These are phyloP conservation scores for Camelina laxa DNA, from an alignment of 345 rosid species.

Conservation along the genomic window DNA sequence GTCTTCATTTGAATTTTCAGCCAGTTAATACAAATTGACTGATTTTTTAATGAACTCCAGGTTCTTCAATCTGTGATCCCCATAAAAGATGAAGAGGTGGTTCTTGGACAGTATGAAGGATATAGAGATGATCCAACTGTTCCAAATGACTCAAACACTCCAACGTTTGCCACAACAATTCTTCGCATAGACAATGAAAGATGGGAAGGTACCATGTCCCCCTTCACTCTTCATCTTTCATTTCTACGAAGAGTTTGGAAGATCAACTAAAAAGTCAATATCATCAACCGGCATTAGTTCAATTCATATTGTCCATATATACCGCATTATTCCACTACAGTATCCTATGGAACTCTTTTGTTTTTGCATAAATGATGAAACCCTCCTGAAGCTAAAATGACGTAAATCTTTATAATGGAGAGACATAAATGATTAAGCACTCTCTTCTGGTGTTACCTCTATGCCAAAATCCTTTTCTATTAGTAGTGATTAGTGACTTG, in stretches of 20 bases:
- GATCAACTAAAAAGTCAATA: constrained; percentile 3
- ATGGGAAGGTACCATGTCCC: constrained; percentile 83
- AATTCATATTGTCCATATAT: neutral
- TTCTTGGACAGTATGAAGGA: constrained; percentile 95
- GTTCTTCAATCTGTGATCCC: constrained; percentile 96
- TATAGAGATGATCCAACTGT: constrained; percentile 95
- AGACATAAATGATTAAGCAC: neutral
- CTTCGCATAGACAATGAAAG: constrained; percentile 92
- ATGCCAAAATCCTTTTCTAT: neutral
- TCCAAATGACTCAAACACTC: constrained; percentile 90
- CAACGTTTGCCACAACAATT: constrained; percentile 87
- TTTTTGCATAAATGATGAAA: constrained; percentile 8
- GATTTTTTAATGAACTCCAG: constrained; percentile 48
- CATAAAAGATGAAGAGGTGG: constrained; percentile 88
- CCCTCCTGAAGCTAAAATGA: constrained; percentile 5
- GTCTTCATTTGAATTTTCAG: constrained; percentile 16
- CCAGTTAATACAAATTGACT: constrained; percentile 28
- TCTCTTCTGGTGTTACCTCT: constrained; percentile 7
- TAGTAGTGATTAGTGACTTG: constrained; percentile 10
- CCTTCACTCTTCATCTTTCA: neutral
- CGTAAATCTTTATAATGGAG: neutral
- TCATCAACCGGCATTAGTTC: constrained; percentile 3
- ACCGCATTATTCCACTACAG: neutral
- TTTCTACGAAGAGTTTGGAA: constrained; percentile 17
- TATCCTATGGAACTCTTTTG: neutral